Conservation (phyloP, 2,329 filamentous ascomycete genomes). For the Monosporascus sp. region DNA sequence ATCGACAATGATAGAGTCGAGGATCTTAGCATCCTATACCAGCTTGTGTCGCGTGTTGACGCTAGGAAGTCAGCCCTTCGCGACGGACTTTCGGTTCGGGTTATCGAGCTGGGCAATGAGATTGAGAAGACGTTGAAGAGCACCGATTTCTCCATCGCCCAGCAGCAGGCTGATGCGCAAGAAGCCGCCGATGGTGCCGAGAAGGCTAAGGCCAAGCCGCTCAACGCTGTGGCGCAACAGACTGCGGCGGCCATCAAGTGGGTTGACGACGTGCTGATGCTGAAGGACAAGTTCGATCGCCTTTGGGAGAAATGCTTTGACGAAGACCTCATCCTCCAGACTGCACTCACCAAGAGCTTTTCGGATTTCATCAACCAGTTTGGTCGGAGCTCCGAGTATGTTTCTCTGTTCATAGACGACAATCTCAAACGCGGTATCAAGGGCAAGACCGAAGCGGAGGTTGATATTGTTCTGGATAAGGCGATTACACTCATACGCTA, state of each 20-base stretch:
- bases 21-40: conserved; percentile 77
- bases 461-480: conserved; percentile 81
- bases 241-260: conserved; percentile 87
- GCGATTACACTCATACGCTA: conserved; percentile 85
- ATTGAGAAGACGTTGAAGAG: conserved; percentile 67
- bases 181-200: conserved; percentile 44
- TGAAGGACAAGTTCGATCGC: conserved; percentile 87
- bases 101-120: conserved; percentile 74
- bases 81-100: conserved; percentile 64
- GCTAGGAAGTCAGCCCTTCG: conserved; percentile 65
- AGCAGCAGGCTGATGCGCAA: conserved; percentile 26
- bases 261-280: conserved; percentile 81
- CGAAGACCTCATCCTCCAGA: conserved; percentile 72
- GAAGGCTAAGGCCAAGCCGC: conserved; percentile 43
- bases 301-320: conserved; percentile 71
- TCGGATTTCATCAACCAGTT: conserved; percentile 94
- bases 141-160: conserved; percentile 45
- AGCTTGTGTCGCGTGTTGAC: conserved; percentile 74
- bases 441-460: conserved; percentile 83
- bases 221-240: conserved; percentile 65
- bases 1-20: conserved; percentile 80
- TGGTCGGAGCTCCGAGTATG: conserved; percentile 77
- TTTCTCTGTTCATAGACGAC: conserved; percentile 95
- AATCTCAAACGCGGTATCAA: conserved; percentile 92
- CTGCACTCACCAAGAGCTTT: conserved; percentile 80